These are phyloP conservation scores for Salix udensis DNA, from an alignment of 345 rosid species.

Conservation along the genomic window DNA sequence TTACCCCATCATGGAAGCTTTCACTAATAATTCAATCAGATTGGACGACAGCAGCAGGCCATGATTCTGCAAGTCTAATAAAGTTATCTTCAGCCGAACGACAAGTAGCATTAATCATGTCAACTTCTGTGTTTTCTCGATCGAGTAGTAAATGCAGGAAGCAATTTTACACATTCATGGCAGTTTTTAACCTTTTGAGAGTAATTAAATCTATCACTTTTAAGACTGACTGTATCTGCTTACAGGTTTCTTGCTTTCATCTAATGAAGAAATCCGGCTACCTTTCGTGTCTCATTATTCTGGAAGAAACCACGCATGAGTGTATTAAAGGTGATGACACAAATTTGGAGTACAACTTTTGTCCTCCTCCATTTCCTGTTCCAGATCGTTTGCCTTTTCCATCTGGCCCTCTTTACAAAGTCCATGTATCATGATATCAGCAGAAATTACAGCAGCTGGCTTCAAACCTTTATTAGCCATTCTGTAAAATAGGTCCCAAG, in stretches of 20 bases:
- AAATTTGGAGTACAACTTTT: conserved; percentile 23
- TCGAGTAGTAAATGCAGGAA: conserved; percentile 31
- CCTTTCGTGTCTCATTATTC: conserved; percentile 10
- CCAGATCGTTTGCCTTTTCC: conserved; percentile 19
- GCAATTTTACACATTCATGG: conserved; percentile 18
- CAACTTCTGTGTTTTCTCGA: background rate
- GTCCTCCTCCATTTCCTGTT: conserved; percentile 32
- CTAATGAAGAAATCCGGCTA: conserved; percentile 26
- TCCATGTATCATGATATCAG: conserved; percentile 20
- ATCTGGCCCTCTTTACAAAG: conserved; percentile 16
- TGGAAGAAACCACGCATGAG: conserved; percentile 16
- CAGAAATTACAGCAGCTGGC: conserved; percentile 25
- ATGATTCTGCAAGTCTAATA: background rate
- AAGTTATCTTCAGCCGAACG: background rate
- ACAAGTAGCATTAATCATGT: background rate
- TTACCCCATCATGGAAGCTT: background rate
- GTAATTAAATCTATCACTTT: conserved; percentile 25
- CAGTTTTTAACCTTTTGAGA: conserved; percentile 25
- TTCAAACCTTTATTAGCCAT: conserved; percentile 14
- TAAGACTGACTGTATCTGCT: conserved; percentile 15
- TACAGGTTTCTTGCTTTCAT: conserved; percentile 33
- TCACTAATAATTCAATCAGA: background rate
- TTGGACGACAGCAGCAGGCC: background rate
- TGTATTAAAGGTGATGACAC: conserved; percentile 19
- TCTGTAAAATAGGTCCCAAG: conserved; percentile 14